A percentile compares a stretch with the other conserved stretches of the same genome.
Conservation (phyloP, 805 yeast genomes). For the Teunomyces panamensis region DNA sequence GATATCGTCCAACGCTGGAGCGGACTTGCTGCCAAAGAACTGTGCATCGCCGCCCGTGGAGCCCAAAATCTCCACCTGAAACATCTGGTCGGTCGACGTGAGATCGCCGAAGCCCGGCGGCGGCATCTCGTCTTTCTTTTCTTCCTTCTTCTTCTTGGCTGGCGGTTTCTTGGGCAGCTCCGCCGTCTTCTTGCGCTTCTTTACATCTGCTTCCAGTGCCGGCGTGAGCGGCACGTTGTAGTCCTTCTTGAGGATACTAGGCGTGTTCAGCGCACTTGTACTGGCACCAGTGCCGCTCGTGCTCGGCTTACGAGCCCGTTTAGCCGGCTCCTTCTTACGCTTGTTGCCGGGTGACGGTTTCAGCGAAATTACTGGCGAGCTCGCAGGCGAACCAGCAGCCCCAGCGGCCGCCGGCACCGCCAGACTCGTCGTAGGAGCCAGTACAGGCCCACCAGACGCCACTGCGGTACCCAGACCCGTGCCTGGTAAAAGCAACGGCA, state of each 20-base stretch:
- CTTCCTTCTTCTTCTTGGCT: constrained; percentile 21
- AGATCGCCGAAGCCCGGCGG: constrained; percentile 24
- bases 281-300: constrained; percentile 15
- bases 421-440: not conserved
- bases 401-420: too few species aligned
- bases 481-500: constrained; percentile 10
- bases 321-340: constrained; percentile 31
- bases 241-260: constrained; percentile 32
- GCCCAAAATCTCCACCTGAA: constrained; percentile 34
- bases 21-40: constrained; percentile 20
- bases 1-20: constrained; percentile 36
- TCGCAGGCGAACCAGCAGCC: not conserved
- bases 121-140: constrained; percentile 21
- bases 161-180: constrained; percentile 36
- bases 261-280: constrained; percentile 16
- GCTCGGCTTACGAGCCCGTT: constrained; percentile 33
- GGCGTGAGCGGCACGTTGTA: constrained; percentile 40
- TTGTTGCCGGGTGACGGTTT: constrained; percentile 33
- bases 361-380: constrained; percentile 32
- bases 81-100: constrained; percentile 27
- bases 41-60: constrained; percentile 14
- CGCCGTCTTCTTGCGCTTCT: constrained; percentile 28
- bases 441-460: not conserved
- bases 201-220: constrained; percentile 31
- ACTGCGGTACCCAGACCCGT: not conserved